A percentile compares a stretch with the other conserved stretches of the same genome.
phyloP scores from a whole-genome alignment of 129 eudicot species.

The Flaveria brownii region DNA sequence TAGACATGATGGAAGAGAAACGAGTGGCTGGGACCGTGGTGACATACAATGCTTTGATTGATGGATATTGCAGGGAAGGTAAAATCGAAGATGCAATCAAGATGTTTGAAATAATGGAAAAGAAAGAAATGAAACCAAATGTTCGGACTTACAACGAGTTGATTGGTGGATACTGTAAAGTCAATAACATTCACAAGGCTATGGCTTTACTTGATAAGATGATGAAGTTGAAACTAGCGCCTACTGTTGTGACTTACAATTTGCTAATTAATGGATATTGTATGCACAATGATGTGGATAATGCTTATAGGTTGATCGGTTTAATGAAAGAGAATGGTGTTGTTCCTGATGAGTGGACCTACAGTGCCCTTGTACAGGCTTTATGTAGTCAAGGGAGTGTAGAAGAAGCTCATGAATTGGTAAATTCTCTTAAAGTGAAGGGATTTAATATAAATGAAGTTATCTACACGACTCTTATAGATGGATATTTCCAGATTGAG shows the following conservation, averaged over 20 bases:
- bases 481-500: conserved; percentile 62
- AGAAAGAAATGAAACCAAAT: conserved; percentile 54
- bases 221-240: conserved; percentile 54
- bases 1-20: conserved; percentile 50
- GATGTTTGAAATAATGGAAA: conserved; percentile 57
- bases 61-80: conserved; percentile 75
- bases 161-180: conserved; percentile 75
- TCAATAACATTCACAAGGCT: conserved; percentile 55
- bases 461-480: conserved; percentile 60
- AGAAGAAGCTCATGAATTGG: conserved; percentile 56
- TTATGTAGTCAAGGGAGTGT: conserved; percentile 61
- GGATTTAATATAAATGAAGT: conserved; percentile 62
- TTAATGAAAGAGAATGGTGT: conserved; percentile 57
- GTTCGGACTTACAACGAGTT: conserved; percentile 78
- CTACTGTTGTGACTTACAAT: conserved; percentile 63
- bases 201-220: conserved; percentile 70
- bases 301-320: conserved; percentile 63
- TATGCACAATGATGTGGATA: conserved; percentile 56
- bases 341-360: conserved; percentile 68
- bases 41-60: conserved; percentile 77
- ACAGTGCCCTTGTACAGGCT: conserved; percentile 52
- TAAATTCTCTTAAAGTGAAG: conserved; percentile 50
- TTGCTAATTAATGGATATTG: conserved; percentile 66
- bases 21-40: conserved; percentile 55
- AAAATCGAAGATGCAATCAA: conserved; percentile 57